Evolutionary conservation across 2,329 filamentous ascomycete genomes (phyloP), one percentile per base, ranked within the genome.

Genomic region (Sporothrix brasiliensis): DNA sequence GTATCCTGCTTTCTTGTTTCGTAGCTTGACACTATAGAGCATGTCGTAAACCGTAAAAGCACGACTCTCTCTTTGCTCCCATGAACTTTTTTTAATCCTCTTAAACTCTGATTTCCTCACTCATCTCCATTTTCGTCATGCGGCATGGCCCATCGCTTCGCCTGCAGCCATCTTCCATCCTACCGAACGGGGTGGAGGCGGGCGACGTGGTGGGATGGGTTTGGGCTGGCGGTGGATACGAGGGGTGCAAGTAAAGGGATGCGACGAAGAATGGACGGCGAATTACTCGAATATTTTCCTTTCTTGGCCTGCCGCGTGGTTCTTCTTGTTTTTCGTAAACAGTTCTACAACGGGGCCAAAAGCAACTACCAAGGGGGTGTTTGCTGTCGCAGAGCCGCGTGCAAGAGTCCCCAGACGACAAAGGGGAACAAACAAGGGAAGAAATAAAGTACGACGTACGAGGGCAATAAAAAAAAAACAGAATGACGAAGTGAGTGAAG

Each of bases 61-160:
- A 53, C 27, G 44, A 65, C 21, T 3, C 56, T 39, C 30, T 19
- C n/a, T 30, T 21, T 34, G 34, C 6, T 34, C 34, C 34, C 6
- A 34, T 34, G 34, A 5, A 34, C 7, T 34, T 5, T 34, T 5
- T 34, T 34, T 1, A 1, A 9, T 34, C 34, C 34, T 34, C 34
- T 34, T 34, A 34, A 27, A 14, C 56, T 39, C 10, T 67, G n/a
- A 52, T 27, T 44, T 50, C 13, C 27, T 53, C 60, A 30, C 41
- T 6, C 7, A 9, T 34, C 63, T 24, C 47, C 50, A 54, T 67
- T 54, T 67, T 67, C 65, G 65, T 56, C 65, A 54, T 56, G 65
- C 65, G 65, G 65, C 65, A 67, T 54, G 65, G 49, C 65, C 47
- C 65, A 54, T 54, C 49, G 50, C 65, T 34, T 56, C 50, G 34